Base-by-base conservation (phyloP, 1,284 basidiomycete genomes). In the Microbotryum violaceum region DNA sequence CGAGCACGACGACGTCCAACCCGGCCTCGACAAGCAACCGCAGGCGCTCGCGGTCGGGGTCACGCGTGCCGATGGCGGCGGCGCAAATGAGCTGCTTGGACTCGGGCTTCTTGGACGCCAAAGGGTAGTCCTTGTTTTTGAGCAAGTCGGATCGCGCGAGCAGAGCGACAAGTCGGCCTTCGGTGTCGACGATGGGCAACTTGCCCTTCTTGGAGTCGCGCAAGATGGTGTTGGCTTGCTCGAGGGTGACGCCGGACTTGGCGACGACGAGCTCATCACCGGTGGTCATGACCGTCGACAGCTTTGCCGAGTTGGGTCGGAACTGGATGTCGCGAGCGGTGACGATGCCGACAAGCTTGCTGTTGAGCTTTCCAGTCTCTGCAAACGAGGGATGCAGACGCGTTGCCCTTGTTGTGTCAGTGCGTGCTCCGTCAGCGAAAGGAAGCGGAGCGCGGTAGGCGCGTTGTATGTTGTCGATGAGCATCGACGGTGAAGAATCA, bases 141-240 rank as follows among this genome's bases (percentile, higher is more conserved):
- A 98, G 84, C 64, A 98, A 81, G 77, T 98, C 94, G 47, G 93
- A 97, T 62, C 94, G 91, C 6, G 92, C 90, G 61, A 97, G 85
- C 64, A 96, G 87, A 27, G 91, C 88, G 54, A 86, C 82, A 52
- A 96, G 85, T 67, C 84, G 80, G 61, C 89, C 89, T 56, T 83
- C 72, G 8, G 77, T 71, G 76, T 96, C 86, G 70, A 96, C 80
- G 72, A 97, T 88, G 56, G 91, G 94, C 1, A 98, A 83, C 77
- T 98, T 98, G 66, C 94, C 94, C 81, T 97, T 97, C 77, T 98
- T 98, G 53, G 89, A 94, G 75, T 91, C 87, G 55, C 94, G 91
- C 44, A 99, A 84, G 72, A 99, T 89, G 72, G 85, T 80, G 80
- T 99, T 98, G 68, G 94, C 96, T 78, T 97, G 85, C 62, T 84